phyloP scores from a whole-genome alignment of 1,139 yeast genomes.

The Groenewaldozyma sp. region DNA sequence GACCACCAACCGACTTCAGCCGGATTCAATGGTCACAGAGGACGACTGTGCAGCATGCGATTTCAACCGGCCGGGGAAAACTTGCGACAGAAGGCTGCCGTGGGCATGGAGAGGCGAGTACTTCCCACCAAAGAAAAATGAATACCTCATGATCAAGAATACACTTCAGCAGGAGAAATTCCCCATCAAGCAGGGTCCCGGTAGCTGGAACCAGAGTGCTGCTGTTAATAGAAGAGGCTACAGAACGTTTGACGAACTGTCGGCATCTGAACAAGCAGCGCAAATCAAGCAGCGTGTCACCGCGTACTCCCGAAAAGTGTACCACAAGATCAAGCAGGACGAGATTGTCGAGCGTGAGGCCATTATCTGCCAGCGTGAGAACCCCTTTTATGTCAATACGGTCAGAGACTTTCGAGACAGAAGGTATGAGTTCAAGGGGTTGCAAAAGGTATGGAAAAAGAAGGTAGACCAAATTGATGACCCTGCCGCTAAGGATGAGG shows the following conservation, averaged over 20 bases:
- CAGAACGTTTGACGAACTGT: constrained; percentile 45
- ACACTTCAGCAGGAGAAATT: constrained; percentile 73
- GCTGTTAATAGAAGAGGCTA: not conserved
- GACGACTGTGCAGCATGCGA: constrained; percentile 97
- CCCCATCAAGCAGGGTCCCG: constrained; percentile 41
- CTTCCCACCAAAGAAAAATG: constrained; percentile 84
- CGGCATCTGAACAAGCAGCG: constrained; percentile 69
- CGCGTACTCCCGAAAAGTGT: constrained; percentile 78
- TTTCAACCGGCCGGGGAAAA: constrained; percentile 89
- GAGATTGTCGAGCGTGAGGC: constrained; percentile 87
- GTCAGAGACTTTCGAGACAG: constrained; percentile 93
- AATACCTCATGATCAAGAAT: constrained; percentile 81
- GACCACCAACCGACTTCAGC: constrained; percentile 95
- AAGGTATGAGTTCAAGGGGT: constrained; percentile 88
- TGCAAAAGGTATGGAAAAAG: constrained; percentile 91
- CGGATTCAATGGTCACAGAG: constrained; percentile 94
- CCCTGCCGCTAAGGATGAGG: constrained; percentile 62
- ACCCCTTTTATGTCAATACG: constrained; percentile 92
- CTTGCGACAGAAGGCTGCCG: constrained; percentile 80
- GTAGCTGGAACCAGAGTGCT: constrained; percentile 27
- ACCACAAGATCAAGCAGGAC: constrained; percentile 71
- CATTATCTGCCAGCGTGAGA: constrained; percentile 93
- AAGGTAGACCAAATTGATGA: constrained; percentile 58
- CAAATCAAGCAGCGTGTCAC: constrained; percentile 70
- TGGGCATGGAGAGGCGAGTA: constrained; percentile 99